Base-by-base conservation (phyloP, 176 grass and related monocot genomes). In the Themeda triandra region DNA sequence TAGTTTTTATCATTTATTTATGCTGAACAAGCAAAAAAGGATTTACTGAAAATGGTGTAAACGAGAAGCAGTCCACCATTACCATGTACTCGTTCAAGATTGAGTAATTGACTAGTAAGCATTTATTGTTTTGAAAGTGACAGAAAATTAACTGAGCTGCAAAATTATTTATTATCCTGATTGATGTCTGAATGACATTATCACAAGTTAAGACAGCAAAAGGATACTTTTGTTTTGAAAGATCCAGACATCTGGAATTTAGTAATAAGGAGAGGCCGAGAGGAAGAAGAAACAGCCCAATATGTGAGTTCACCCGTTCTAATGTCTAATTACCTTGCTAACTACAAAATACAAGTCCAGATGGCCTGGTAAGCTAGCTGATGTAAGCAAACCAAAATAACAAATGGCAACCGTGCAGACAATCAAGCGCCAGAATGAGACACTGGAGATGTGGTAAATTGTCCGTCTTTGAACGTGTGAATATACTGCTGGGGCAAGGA, bases 401-500 rank as follows among this genome's bases (percentile, higher is more conserved):
- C 10, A 66, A 80, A 32, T 17, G 7, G 2, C 14, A 49, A 40
- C 21, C 8, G 13, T 48, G 30, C 40, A 81, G 37, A 37, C 7
- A 65, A 18, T 91, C 62, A 91, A 27, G 54, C 77, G 29, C 86
- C 86, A 19, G 86, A 85, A 31, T 82, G 82, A 68, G 71, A 91
- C 31, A 77, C 42, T 53, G 90, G 56, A 40, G 78, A 85, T 49
- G 90, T 85, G 25, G 71, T 82, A 51, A 85, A 88, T 60, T 91
- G 90, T 11, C 90, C 77, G 41, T 85, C 77, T 58, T 25, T 60
- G 58, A 88, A 85, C 18, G 77, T 64, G 19, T 91, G 89, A 25
- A 91, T 80, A 39, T 78, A 91, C 58, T 91, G 85, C 46, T 91
- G 89, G 39, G 90, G 82, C 45, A 91, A 77, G 37, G 82, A 39